Base-by-base conservation (phyloP, 352 stramenopile species). In the Phytophthora fragariae region DNA sequence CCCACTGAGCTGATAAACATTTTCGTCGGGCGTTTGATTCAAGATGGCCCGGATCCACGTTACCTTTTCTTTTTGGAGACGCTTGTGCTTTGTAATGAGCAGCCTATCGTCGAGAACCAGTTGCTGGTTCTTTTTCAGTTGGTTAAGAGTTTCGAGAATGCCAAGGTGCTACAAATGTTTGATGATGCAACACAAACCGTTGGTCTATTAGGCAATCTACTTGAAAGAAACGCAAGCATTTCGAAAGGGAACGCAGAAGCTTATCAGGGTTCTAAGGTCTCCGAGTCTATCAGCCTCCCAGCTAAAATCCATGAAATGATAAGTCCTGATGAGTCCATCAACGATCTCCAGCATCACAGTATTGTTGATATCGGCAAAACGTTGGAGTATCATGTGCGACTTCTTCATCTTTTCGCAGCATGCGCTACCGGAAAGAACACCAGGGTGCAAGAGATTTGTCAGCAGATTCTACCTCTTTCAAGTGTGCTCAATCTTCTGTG, bases 51-150 rank as follows among this genome's bases (percentile, higher is more conserved):
- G 0, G 80, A 92, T 49, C 82, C 84, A 29, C 65, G 84, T 15
- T 92, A 88, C 58, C 69, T 93, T 17, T 80, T 85, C 46, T 89
- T 90, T 21, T 55, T 93, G 39, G 86, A 93, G 64, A 88, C 77
- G 0, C 50, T 93, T 0, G 80, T 89, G 11, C 72, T 91, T 29
- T 92, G 84, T 52, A 75, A 85, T 47, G 83, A 92, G 37, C 74
- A 72, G n/a, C 83, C 86, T 0, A 69, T 92, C 14, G 52, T 85
- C 12, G 86, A 93, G 35, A 93, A 93, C 33, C 86, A 92, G 47
- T 64, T 92, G 11, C 61, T 93, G 2, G 84, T 93, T 14, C 64
- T 93, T 5, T 90, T 91, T 27, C 84, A 92, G 65, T 60, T 93
- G 21, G 68, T 91, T n/a, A 92, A 92, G 57, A 86, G 79, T 52